Conservation (phyloP, 441 rosid species). For the Jatropha multifida region DNA sequence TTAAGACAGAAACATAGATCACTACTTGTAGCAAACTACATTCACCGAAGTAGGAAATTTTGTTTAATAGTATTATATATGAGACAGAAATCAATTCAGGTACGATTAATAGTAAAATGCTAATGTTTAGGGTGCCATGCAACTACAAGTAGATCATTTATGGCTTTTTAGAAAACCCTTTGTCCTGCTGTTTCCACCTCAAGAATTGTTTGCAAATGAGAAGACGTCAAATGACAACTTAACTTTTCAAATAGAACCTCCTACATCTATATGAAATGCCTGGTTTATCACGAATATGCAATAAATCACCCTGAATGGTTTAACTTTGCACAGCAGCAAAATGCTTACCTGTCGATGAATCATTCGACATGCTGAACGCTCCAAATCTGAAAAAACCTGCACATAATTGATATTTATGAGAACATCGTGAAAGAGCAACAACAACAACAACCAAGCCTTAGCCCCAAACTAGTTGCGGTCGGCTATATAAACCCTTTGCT, state of each 20-base stretch:
- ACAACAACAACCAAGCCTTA: too few relatives aligned
- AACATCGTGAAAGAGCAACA: not conserved
- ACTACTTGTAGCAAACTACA: not conserved
- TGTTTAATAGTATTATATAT: not conserved
- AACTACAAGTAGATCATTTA: not conserved
- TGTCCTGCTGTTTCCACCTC: not conserved
- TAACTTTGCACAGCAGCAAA: constrained; percentile 14
- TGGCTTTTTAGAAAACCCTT: not conserved
- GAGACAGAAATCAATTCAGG: not conserved
- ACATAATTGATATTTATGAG: constrained; percentile 16
- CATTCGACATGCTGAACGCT: constrained; percentile 96
- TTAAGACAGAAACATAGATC: not conserved
- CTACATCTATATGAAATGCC: not conserved
- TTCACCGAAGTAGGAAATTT: not conserved
- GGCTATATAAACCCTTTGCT: too few relatives aligned
- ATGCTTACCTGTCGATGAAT: constrained; percentile 84
- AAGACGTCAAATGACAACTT: constrained; percentile 21
- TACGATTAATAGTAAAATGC: not conserved
- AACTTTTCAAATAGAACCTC: constrained; percentile 10
- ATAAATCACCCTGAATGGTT: not conserved
- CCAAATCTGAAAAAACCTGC: constrained; percentile 95
- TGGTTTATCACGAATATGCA: not conserved
- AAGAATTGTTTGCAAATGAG: constrained; percentile 7
- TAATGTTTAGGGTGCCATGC: not conserved
- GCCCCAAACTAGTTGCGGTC: too few relatives aligned